A percentile compares a stretch with the other conserved stretches of the same genome.
Evolutionary conservation across 768 basidiomycete species (phyloP).

Genomic region (Amanita inopinata): DNA sequence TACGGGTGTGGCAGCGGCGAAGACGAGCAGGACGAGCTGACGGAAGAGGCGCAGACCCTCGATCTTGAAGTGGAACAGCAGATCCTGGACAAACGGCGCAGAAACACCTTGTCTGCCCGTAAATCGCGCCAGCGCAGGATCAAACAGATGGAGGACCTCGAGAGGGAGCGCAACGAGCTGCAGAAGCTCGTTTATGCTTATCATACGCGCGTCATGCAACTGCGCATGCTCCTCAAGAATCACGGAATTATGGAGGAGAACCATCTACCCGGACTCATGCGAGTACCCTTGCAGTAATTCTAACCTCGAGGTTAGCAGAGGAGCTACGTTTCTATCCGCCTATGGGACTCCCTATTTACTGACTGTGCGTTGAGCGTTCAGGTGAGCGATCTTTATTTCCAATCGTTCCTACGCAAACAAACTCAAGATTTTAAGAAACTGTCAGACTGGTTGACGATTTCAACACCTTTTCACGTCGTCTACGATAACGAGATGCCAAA

Average conservation of each 20-base stretch:
- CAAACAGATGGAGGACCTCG: slow-evolving; percentile 56
- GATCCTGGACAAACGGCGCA: slow-evolving; percentile 69
- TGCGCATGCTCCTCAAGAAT: not conserved
- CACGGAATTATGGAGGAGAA: not conserved
- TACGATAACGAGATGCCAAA: too few species aligned
- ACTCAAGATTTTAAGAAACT: too few species aligned
- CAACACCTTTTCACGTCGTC: too few species aligned
- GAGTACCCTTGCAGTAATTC: too few species aligned
- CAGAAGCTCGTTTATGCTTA: not conserved
- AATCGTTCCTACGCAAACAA: too few species aligned
- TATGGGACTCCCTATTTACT: too few species aligned
- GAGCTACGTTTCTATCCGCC: too few species aligned
- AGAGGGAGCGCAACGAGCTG: slow-evolving; percentile 18
- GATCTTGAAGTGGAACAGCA: slow-evolving; percentile 49
- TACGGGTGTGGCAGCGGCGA: slow-evolving; percentile 28
- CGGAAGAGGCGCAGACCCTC: slow-evolving; percentile 27
- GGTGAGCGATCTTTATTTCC: too few species aligned
- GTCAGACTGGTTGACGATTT: too few species aligned
- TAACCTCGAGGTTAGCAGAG: too few species aligned
- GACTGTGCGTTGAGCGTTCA: too few species aligned
- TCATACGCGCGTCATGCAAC: not conserved
- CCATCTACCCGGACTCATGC: not conserved
- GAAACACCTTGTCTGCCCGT: slow-evolving; percentile 82
- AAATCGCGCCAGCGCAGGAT: slow-evolving; percentile 69
- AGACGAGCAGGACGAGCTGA: slow-evolving; percentile 44